Percentiles rank a stretch among this genome's conserved stretches.
phyloP scores from a whole-genome alignment of 2,329 filamentous ascomycete genomes.

The Fusarium hostae region DNA sequence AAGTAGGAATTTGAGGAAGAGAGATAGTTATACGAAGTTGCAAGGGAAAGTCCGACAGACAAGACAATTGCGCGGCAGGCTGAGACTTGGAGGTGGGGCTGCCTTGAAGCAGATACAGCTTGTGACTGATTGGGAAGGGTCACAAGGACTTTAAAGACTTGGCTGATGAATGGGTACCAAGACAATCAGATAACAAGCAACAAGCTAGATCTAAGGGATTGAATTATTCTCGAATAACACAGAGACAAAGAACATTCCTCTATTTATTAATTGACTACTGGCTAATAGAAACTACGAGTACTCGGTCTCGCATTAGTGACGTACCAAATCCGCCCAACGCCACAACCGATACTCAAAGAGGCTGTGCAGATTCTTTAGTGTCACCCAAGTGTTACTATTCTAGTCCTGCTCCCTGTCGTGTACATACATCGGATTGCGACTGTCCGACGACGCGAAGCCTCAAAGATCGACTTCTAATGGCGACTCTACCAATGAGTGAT shows the following conservation, averaged over 20 bases:
- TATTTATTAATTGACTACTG: background rate
- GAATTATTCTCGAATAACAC: background rate
- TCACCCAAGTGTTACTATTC: conserved; percentile 28
- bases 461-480: conserved; percentile 10
- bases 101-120: conserved; percentile 11
- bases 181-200: background rate
- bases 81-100: conserved; percentile 25
- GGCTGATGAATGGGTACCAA: background rate
- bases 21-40: conserved; percentile 11
- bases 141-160: conserved; percentile 14
- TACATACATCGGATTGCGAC: conserved; percentile 11
- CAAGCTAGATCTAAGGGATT: background rate
- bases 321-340: conserved; percentile 30
- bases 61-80: conserved; percentile 33
- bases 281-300: background rate
- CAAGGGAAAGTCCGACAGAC: conserved; percentile 10
- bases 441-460: conserved; percentile 12
- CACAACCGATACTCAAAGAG: conserved; percentile 33
- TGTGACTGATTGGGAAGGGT: conserved; percentile 20
- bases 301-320: background rate
- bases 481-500: conserved; percentile 23
- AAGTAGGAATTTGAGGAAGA: background rate
- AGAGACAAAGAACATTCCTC: background rate
- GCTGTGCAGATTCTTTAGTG: conserved; percentile 30
- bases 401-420: conserved; percentile 6